Percentiles rank a stretch among this genome's conserved stretches.
These are phyloP conservation scores for Wickerhamomyces bisporus DNA, from an alignment of 805 yeast genomes.

Conservation along the genomic window DNA sequence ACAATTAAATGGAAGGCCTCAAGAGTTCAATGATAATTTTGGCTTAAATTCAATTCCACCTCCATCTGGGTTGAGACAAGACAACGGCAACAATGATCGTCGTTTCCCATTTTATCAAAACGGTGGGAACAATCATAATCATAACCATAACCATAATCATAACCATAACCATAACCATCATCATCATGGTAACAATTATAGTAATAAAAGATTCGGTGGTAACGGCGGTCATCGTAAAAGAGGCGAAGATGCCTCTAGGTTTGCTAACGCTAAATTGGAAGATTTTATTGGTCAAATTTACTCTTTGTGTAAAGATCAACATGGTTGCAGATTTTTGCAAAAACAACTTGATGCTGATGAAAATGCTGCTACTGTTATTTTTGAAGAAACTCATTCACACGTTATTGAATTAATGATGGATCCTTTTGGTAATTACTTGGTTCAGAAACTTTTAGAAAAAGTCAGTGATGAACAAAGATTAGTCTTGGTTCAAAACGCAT, in stretches of 20 bases:
- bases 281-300: constrained; percentile 72
- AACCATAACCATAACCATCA: constrained; percentile 8
- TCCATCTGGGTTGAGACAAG: constrained; percentile 9
- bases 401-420: constrained; percentile 88
- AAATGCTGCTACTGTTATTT: constrained; percentile 69
- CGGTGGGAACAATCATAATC: constrained; percentile 9
- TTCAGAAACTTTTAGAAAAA: constrained; percentile 84
- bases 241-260: constrained; percentile 64
- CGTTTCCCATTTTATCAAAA: constrained; percentile 16
- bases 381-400: constrained; percentile 71
- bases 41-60: constrained; percentile 6
- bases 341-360: constrained; percentile 67
- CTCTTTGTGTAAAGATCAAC: constrained; percentile 88
- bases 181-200: constrained; percentile 7
- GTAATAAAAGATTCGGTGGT: constrained; percentile 17
- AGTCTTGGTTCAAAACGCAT: constrained; percentile 61
- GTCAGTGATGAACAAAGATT: constrained; percentile 67
- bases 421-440: constrained; percentile 95
- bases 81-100: constrained; percentile 11
- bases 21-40: constrained; percentile 11
- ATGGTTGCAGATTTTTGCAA: constrained; percentile 91
- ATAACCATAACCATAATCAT: constrained; percentile 7
- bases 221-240: constrained; percentile 19
- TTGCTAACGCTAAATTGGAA: constrained; percentile 58
- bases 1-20: constrained; percentile 17